These are phyloP conservation scores for Macrophomina pseudophaseolina DNA, from an alignment of 2,329 filamentous ascomycete species.

Conservation along the genomic window DNA sequence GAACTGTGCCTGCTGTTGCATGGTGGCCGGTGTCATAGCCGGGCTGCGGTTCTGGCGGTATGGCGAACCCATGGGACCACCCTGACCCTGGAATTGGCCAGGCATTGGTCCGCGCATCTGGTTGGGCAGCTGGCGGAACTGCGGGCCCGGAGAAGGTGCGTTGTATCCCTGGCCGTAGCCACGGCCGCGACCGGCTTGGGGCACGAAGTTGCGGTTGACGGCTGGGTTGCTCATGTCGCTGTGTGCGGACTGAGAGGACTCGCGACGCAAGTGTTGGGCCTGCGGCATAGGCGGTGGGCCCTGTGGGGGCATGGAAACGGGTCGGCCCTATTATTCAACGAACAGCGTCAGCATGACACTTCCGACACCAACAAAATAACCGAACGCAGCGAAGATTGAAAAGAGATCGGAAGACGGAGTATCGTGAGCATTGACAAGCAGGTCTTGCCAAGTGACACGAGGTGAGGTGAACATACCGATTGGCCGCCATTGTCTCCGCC, in stretches of 20 bases:
- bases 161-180: constrained; percentile 54
- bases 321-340: constrained; percentile 66
- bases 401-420: not conserved
- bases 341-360: constrained; percentile 18
- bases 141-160: constrained; percentile 57
- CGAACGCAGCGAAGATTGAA: not conserved
- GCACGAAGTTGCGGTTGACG: constrained; percentile 44
- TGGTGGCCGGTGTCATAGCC: constrained; percentile 65
- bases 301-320: constrained; percentile 62
- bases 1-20: constrained; percentile 65
- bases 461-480: constrained; percentile 64
- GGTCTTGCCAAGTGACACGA: not conserved
- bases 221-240: constrained; percentile 70
- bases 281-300: constrained; percentile 55
- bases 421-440: not conserved
- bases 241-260: constrained; percentile 84
- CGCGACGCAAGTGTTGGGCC: constrained; percentile 79
- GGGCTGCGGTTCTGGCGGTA: constrained; percentile 62
- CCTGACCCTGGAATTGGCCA: constrained; percentile 56
- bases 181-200: constrained; percentile 56
- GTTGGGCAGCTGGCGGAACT: constrained; percentile 57
- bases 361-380: not conserved
- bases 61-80: constrained; percentile 53
- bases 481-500: constrained; percentile 70
- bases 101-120: constrained; percentile 59